phyloP scores from a whole-genome alignment of 805 yeast genomes.

The Sugiyamaella mastotermitis region DNA sequence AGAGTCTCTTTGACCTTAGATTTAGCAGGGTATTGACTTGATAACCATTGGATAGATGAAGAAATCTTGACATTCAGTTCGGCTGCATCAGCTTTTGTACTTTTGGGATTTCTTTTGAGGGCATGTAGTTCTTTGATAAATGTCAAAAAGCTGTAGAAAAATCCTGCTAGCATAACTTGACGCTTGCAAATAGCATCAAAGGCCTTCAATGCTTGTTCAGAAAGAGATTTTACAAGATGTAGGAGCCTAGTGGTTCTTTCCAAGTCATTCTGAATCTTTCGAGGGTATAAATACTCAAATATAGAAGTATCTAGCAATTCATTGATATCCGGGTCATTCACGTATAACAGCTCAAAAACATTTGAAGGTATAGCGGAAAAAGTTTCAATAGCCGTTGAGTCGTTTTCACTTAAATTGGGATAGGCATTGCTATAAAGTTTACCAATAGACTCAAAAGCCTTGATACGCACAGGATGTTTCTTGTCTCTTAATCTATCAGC shows the following conservation, averaged over 20 bases:
- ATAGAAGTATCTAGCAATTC: constrained; percentile 56
- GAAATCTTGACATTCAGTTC: constrained; percentile 37
- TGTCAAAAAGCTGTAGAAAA: constrained; percentile 29
- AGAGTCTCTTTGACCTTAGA: constrained; percentile 45
- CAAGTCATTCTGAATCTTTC: constrained; percentile 31
- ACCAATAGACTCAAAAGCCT: constrained; percentile 50
- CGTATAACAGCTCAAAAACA: constrained; percentile 60
- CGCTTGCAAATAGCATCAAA: constrained; percentile 65
- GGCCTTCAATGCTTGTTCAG: constrained; percentile 54
- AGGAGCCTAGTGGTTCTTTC: constrained; percentile 50
- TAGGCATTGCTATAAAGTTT: constrained; percentile 47
- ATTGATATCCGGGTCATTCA: constrained; percentile 64
- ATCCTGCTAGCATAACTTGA: constrained; percentile 46
- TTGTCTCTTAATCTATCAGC: constrained; percentile 67
- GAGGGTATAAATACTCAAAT: constrained; percentile 56
- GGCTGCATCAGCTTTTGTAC: background rate
- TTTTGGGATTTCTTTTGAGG: background rate
- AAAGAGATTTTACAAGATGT: constrained; percentile 42
- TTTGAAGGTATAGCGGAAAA: constrained; percentile 57
- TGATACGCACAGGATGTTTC: constrained; percentile 55
- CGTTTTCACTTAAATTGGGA: constrained; percentile 24
- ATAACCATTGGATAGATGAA: constrained; percentile 50
- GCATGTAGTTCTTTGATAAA: constrained; percentile 2
- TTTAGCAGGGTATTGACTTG: constrained; percentile 49
- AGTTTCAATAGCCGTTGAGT: constrained; percentile 28